Evolutionary conservation across 371 early-diverging fungal species (phyloP).

Genomic region (Thermomucor indicae-seudaticae): DNA sequence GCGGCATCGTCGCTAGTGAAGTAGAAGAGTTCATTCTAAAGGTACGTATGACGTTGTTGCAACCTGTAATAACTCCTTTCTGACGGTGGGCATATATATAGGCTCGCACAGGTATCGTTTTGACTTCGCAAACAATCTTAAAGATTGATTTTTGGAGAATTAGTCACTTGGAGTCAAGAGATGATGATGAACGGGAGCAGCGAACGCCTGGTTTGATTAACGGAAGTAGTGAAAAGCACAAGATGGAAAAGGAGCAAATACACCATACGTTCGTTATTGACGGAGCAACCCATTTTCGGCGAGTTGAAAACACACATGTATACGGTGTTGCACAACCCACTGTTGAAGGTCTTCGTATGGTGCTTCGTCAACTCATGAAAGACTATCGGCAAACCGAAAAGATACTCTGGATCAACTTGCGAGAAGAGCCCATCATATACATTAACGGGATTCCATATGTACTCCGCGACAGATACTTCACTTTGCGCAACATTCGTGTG

Average conservation of each 20-base stretch:
- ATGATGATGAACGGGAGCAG: slow-evolving; percentile 5
- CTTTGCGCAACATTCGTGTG: slow-evolving; percentile 63
- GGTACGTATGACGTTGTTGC: slow-evolving; percentile 21
- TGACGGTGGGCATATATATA: slow-evolving; percentile 7
- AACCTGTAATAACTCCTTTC: slow-evolving; percentile 1
- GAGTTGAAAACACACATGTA: slow-evolving; percentile 36
- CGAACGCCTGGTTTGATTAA: background rate
- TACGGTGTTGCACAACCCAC: slow-evolving; percentile 76
- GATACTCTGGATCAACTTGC: slow-evolving; percentile 69
- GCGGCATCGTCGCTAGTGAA: slow-evolving; percentile 41
- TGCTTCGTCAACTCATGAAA: slow-evolving; percentile 28
- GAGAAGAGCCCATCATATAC: slow-evolving; percentile 77
- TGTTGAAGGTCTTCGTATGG: slow-evolving; percentile 54
- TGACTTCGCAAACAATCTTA: slow-evolving; percentile 66
- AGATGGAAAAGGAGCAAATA: slow-evolving; percentile 9
- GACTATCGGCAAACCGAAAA: slow-evolving; percentile 22
- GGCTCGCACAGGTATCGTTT: slow-evolving; percentile 61
- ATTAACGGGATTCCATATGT: slow-evolving; percentile 75
- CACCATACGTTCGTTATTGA: slow-evolving; percentile 36
- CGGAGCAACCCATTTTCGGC: slow-evolving; percentile 48
- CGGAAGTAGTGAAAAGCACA: too few relatives aligned
- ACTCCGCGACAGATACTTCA: slow-evolving; percentile 61
- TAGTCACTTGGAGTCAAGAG: slow-evolving; percentile 13
- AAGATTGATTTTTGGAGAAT: slow-evolving; percentile 69
- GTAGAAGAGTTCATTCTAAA: slow-evolving; percentile 58